phyloP scores from a whole-genome alignment of 73 alveolate species.

The Paramecium pentaurelia region DNA sequence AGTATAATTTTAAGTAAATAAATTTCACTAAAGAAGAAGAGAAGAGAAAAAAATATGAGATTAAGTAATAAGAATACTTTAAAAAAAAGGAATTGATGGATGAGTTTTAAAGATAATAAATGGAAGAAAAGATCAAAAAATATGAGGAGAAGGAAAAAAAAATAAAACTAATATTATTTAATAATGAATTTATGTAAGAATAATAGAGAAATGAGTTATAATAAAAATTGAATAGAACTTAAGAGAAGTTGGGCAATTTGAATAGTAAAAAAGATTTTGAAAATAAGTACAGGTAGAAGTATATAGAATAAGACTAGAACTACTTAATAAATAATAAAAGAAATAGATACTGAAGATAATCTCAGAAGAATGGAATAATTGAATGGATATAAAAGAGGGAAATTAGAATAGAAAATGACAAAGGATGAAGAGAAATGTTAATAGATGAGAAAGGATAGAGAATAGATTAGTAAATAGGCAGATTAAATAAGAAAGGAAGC shows the following conservation, averaged over 20 bases:
- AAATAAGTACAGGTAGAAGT: neutral
- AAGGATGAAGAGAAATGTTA: neutral
- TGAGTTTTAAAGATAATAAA: neutral
- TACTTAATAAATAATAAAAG: constrained; percentile 7
- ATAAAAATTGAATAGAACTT: neutral
- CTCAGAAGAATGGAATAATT: neutral
- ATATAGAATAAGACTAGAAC: neutral
- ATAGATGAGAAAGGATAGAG: neutral
- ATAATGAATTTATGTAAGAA: constrained; percentile 33
- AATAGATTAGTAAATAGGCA: neutral
- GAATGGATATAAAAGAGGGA: neutral
- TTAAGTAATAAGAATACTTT: neutral
- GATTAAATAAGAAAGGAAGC: neutral
- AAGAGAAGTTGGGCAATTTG: neutral
- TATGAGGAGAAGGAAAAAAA: constrained; percentile 13
- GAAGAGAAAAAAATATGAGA: constrained; percentile 19
- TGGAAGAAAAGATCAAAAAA: constrained; percentile 2
- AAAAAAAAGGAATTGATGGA: constrained; percentile 30
- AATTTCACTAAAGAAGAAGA: neutral
- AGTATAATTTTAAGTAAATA: neutral
- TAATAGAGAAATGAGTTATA: neutral
- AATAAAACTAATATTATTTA: neutral
- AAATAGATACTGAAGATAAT: neutral
- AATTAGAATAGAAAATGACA: neutral
- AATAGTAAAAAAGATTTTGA: neutral